phyloP scores from a whole-genome alignment of 192 early-diverging fungal genomes.

The Funneliformis geosporum region DNA sequence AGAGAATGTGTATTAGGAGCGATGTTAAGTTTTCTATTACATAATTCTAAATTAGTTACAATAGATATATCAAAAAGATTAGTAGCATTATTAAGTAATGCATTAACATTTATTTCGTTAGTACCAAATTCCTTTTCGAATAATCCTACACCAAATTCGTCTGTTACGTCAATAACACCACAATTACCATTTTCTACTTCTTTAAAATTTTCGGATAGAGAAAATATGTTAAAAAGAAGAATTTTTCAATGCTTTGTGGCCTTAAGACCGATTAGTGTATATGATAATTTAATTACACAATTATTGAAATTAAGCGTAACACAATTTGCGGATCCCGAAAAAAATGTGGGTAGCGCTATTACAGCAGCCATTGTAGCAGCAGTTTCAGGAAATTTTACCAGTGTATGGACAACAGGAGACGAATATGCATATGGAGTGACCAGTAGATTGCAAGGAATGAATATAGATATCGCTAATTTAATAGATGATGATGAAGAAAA shows the following conservation, averaged over 20 bases:
- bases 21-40: slow-evolving; percentile 69
- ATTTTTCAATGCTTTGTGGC: slow-evolving; percentile 74
- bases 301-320: slow-evolving; percentile 49
- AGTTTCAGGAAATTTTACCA: slow-evolving; percentile 49
- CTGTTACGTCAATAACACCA: slow-evolving; percentile 27
- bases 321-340: slow-evolving; percentile 57
- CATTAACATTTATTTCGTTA: slow-evolving; percentile 59
- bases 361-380: slow-evolving; percentile 51
- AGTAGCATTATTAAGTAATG: slow-evolving; percentile 72
- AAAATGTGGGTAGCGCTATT: slow-evolving; percentile 48
- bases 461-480: slow-evolving; percentile 44
- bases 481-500: slow-evolving; percentile 47
- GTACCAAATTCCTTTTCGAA: slow-evolving; percentile 54
- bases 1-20: slow-evolving; percentile 71
- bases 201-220: slow-evolving; percentile 54
- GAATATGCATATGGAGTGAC: slow-evolving; percentile 61
- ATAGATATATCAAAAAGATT: slow-evolving; percentile 79
- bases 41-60: slow-evolving; percentile 66
- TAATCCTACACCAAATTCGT: slow-evolving; percentile 38
- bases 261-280: slow-evolving; percentile 55
- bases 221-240: slow-evolving; percentile 62
- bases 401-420: slow-evolving; percentile 57
- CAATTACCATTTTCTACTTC: slow-evolving; percentile 41
- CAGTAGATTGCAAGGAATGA: slow-evolving; percentile 53
- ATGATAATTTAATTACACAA: slow-evolving; percentile 50